Percentiles rank a stretch among this genome's conserved stretches.
Conservation (phyloP, 495 filamentous ascomycete species). For the Sordaria brevicollis region DNA sequence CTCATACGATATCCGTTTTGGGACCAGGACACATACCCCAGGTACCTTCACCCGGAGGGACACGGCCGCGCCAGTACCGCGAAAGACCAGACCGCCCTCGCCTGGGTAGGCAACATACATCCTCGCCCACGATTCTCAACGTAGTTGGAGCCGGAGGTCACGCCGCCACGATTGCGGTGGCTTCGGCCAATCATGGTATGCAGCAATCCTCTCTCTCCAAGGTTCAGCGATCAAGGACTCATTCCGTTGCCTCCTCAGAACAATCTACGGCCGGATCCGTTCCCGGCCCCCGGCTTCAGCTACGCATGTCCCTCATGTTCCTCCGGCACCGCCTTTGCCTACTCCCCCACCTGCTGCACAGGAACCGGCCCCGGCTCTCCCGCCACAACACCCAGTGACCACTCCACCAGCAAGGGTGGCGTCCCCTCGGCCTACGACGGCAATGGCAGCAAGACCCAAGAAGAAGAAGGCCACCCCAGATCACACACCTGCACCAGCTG, state of each 20-base stretch:
- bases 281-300: conserved; percentile 9
- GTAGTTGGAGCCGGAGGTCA: conserved; percentile 15
- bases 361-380: conserved; percentile 10
- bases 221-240: conserved; percentile 35
- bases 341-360: conserved; percentile 40
- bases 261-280: conserved; percentile 21
- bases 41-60: conserved; percentile 72
- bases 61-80: conserved; percentile 33
- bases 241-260: conserved; percentile 42
- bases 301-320: background rate
- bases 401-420: conserved; percentile 51
- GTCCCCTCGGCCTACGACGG: conserved; percentile 40
- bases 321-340: conserved; percentile 43
- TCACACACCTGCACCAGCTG: conserved; percentile 43
- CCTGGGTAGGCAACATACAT: conserved; percentile 60
- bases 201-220: conserved; percentile 18
- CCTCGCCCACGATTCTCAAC: conserved; percentile 63
- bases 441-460: conserved; percentile 32
- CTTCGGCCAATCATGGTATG: conserved; percentile 18
- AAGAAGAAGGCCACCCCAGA: conserved; percentile 42
- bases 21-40: conserved; percentile 69
- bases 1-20: conserved; percentile 63
- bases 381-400: background rate
- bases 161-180: conserved; percentile 7
- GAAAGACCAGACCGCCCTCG: conserved; percentile 43